phyloP scores from a whole-genome alignment of 2,329 filamentous ascomycete species.

The Didymellaceae sp. region DNA sequence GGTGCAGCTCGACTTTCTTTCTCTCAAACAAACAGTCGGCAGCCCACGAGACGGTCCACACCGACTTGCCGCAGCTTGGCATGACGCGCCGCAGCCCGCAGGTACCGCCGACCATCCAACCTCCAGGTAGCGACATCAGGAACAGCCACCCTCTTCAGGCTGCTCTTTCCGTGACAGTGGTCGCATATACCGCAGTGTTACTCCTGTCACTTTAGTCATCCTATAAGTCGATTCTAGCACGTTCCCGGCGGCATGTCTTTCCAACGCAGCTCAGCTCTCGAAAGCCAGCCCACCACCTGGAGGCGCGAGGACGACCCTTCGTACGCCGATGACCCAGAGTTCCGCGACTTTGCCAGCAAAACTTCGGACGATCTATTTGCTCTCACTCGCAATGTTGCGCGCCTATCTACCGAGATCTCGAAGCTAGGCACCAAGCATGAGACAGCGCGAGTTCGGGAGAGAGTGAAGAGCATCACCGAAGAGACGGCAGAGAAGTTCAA shows the following conservation, averaged over 20 bases:
- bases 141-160: constrained; percentile 11
- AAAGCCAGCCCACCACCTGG: constrained; percentile 75
- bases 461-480: constrained; percentile 85
- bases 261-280: constrained; percentile 82
- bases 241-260: constrained; percentile 74
- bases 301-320: constrained; percentile 72
- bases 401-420: constrained; percentile 81
- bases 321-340: constrained; percentile 92
- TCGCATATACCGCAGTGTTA: constrained; percentile 11
- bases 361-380: constrained; percentile 89
- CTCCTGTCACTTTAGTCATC: background rate
- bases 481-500: constrained; percentile 88
- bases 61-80: constrained; percentile 18
- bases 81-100: constrained; percentile 29
- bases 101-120: constrained; percentile 29
- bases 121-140: constrained; percentile 34
- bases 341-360: constrained; percentile 79
- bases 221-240: no score
- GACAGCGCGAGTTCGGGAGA: constrained; percentile 86
- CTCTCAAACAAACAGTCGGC: constrained; percentile 38
- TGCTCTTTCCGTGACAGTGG: background rate
- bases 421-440: constrained; percentile 90
- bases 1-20: constrained; percentile 24
- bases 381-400: constrained; percentile 85
- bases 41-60: constrained; percentile 22